Conservation (phyloP, 768 basidiomycete species). For the Hypholoma fasciculare region DNA sequence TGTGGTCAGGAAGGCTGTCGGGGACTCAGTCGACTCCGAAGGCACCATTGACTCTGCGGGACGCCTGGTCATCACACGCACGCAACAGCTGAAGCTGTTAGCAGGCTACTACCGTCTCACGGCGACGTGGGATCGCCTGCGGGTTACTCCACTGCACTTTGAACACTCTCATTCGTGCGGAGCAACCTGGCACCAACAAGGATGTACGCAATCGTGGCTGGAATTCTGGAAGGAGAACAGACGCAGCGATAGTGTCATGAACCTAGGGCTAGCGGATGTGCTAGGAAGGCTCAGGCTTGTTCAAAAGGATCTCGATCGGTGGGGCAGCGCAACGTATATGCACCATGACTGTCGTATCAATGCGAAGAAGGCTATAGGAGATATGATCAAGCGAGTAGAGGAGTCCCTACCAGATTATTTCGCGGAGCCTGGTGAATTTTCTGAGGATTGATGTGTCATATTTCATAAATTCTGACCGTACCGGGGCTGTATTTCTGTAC, state of each 20-base stretch:
- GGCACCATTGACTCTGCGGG: constrained; percentile 23
- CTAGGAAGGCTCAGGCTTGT: constrained; percentile 63
- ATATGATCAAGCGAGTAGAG: constrained; percentile 55
- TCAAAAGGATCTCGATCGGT: constrained; percentile 66
- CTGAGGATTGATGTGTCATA: constrained; percentile 8
- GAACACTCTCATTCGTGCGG: constrained; percentile 65
- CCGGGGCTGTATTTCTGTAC: too few species aligned
- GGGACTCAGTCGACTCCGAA: constrained; percentile 30
- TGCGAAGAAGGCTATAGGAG: constrained; percentile 57
- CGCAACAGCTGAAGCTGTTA: constrained; percentile 66
- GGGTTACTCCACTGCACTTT: constrained; percentile 56
- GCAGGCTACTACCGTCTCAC: constrained; percentile 72
- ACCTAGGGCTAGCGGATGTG: constrained; percentile 64
- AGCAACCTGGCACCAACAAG: constrained; percentile 71
- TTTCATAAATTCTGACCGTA: too few species aligned
- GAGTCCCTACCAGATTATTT: constrained; percentile 68
- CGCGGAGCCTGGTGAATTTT: constrained; percentile 29
- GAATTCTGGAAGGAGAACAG: constrained; percentile 84
- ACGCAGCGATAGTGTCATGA: constrained; percentile 57
- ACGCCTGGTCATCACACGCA: constrained; percentile 50
- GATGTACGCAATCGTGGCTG: constrained; percentile 70
- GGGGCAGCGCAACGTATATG: constrained; percentile 78
- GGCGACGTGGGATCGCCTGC: constrained; percentile 63
- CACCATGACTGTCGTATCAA: constrained; percentile 68
- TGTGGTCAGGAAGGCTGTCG: constrained; percentile 37